Conservation (phyloP, 2,329 filamentous ascomycete species). For the Hypoxylon sp. region DNA sequence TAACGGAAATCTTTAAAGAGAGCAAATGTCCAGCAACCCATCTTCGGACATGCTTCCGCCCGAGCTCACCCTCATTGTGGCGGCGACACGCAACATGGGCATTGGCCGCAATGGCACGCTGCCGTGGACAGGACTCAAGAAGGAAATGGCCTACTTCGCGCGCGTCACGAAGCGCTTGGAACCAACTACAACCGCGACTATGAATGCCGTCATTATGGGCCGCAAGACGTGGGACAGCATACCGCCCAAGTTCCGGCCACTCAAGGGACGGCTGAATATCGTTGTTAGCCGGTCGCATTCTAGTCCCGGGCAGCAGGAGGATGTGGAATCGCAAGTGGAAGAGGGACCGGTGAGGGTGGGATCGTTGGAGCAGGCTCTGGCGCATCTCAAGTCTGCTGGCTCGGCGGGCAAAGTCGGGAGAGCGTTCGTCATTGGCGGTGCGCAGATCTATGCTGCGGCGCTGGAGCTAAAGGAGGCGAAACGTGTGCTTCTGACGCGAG, state of each 20-base stretch:
- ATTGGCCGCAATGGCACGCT: constrained; percentile 85
- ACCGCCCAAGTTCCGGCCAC: constrained; percentile 81
- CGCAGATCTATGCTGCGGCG: constrained; percentile 83
- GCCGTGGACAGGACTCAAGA: constrained; percentile 89
- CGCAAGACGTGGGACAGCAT: constrained; percentile 97
- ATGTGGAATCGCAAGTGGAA: constrained; percentile 37
- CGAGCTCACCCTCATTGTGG: constrained; percentile 91
- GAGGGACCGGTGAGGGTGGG: constrained; percentile 69
- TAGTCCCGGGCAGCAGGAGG: not conserved
- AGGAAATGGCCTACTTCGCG: constrained; percentile 96
- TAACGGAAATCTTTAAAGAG: not conserved
- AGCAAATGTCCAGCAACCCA: constrained; percentile 34
- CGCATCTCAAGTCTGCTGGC: constrained; percentile 58
- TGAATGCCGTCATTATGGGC: constrained; percentile 94
- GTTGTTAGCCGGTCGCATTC: constrained; percentile 75
- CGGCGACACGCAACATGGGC: constrained; percentile 90
- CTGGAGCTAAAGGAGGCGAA: constrained; percentile 71
- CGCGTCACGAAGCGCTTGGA: constrained; percentile 81
- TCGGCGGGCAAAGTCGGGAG: constrained; percentile 60
- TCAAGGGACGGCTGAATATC: constrained; percentile 85
- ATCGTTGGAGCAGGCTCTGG: constrained; percentile 72
- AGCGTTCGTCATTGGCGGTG: constrained; percentile 91
- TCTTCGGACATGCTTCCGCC: constrained; percentile 51
- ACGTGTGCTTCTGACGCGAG: constrained; percentile 78
- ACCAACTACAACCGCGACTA: constrained; percentile 49